These are phyloP conservation scores for Gentiana dahurica DNA, from an alignment of 257 asterid species.

Conservation along the genomic window DNA sequence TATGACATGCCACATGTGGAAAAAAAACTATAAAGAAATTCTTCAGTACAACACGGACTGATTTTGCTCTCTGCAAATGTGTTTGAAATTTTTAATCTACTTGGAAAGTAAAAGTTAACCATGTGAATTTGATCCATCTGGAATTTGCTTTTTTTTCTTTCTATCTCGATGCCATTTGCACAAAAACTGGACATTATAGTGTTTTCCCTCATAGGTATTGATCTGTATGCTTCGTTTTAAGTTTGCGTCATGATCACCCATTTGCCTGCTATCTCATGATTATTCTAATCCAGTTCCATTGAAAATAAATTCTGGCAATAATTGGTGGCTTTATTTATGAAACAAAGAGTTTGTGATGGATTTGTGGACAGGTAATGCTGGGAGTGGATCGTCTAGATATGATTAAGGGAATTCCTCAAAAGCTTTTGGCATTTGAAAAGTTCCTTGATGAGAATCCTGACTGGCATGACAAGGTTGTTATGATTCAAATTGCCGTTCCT, in stretches of 20 bases:
- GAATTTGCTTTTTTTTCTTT: too few relatives aligned
- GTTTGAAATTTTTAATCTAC: too few relatives aligned
- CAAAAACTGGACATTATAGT: not conserved
- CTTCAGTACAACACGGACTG: too few relatives aligned
- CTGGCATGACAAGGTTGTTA: conserved; percentile 85
- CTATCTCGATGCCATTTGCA: too few relatives aligned
- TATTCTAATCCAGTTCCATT: not conserved
- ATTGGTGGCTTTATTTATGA: not conserved
- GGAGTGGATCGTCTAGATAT: conserved; percentile 94
- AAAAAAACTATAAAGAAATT: too few relatives aligned
- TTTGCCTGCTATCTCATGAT: not conserved
- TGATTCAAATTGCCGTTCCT: conserved; percentile 93
- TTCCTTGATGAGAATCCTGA: conserved; percentile 89
- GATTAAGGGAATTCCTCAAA: conserved; percentile 95
- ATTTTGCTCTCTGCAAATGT: too few relatives aligned
- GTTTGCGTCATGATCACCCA: not conserved
- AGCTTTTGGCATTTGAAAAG: conserved; percentile 90
- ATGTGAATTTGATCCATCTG: too few relatives aligned
- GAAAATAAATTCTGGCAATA: not conserved
- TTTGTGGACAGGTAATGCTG: conserved; percentile 60
- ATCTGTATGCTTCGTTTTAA: not conserved
- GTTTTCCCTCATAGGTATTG: not conserved
- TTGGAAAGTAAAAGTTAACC: too few relatives aligned
- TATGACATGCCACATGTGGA: too few relatives aligned
- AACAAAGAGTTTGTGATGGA: not conserved